A percentile compares a stretch with the other conserved stretches of the same genome.
Conservation (phyloP, 2,329 filamentous ascomycete genomes). For the Epichloe elymi region DNA sequence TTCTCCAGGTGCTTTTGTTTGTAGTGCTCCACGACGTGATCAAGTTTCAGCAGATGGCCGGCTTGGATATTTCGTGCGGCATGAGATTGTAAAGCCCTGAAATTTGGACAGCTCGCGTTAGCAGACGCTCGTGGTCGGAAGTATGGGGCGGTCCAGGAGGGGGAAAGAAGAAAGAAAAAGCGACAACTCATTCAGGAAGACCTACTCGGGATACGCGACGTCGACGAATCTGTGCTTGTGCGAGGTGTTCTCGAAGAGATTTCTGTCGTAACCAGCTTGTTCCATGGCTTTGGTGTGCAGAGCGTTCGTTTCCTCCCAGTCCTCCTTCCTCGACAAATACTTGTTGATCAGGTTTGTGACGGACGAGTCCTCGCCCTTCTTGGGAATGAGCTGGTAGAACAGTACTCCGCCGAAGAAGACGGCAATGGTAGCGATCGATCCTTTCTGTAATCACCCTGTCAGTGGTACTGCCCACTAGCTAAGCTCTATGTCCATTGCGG, state of each 20-base stretch:
- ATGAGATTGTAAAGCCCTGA: slow-evolving; percentile 36
- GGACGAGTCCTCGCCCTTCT: slow-evolving; percentile 36
- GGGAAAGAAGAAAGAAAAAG: neutral
- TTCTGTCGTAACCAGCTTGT: slow-evolving; percentile 44
- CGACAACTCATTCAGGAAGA: slow-evolving; percentile 8
- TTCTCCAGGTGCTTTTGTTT: slow-evolving; percentile 38
- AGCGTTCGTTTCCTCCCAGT: slow-evolving; percentile 39
- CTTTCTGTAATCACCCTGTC: slow-evolving; percentile 24
- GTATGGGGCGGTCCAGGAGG: neutral
- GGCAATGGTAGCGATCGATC: slow-evolving; percentile 33
- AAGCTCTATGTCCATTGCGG: neutral
- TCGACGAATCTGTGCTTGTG: slow-evolving; percentile 34
- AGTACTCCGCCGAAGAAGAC: slow-evolving; percentile 30
- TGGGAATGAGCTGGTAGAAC: slow-evolving; percentile 36
- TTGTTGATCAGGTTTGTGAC: slow-evolving; percentile 33
- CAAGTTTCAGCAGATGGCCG: slow-evolving; percentile 39
- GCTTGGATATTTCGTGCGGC: slow-evolving; percentile 40
- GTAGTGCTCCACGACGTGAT: slow-evolving; percentile 45
- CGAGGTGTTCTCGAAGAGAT: slow-evolving; percentile 35
- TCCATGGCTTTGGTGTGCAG: slow-evolving; percentile 38
- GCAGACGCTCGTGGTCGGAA: too few species aligned
- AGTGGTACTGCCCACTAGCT: neutral
- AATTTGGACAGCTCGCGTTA: neutral
- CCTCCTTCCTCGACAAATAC: slow-evolving; percentile 32
- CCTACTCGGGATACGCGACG: slow-evolving; percentile 45